phyloP scores from a whole-genome alignment of 2,329 filamentous ascomycete species.

The Shiraia bambusicola region DNA sequence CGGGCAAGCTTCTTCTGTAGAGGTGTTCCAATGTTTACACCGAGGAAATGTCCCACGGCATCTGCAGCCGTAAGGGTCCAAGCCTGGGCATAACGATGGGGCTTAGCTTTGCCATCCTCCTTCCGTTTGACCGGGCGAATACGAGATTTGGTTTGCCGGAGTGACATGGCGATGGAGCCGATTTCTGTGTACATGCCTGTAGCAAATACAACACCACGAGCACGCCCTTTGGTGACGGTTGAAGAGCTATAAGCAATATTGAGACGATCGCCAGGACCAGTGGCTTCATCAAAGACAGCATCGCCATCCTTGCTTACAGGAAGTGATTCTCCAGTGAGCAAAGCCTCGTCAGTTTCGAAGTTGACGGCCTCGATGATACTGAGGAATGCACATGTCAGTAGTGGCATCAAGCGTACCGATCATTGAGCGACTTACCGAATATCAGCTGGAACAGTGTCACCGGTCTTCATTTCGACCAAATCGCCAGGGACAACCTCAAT shows the following conservation, averaged over 20 bases:
- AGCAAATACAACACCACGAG: conserved; percentile 65
- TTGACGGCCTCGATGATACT: conserved; percentile 65
- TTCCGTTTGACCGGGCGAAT: conserved; percentile 46
- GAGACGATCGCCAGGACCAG: conserved; percentile 65
- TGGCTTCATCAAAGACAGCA: conserved; percentile 53
- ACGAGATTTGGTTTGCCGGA: conserved; percentile 54
- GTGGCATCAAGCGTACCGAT: background rate
- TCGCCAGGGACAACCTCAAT: conserved; percentile 67
- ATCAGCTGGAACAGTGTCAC: conserved; percentile 70
- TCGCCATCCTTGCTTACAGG: conserved; percentile 65
- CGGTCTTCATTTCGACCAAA: conserved; percentile 61
- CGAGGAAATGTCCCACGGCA: conserved; percentile 41
- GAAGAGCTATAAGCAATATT: conserved; percentile 72
- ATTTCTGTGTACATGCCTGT: conserved; percentile 73
- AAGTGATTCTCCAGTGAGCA: conserved; percentile 70
- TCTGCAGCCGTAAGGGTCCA: conserved; percentile 51
- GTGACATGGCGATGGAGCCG: conserved; percentile 67
- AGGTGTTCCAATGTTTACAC: conserved; percentile 43
- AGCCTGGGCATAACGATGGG: conserved; percentile 49
- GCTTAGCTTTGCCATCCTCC: conserved; percentile 30
- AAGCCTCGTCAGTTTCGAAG: conserved; percentile 71
- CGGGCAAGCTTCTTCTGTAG: conserved; percentile 42
- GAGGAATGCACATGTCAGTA: conserved; percentile 3
- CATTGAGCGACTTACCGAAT: conserved; percentile 47
- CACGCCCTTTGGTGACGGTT: conserved; percentile 68